Conservation (phyloP, 2,329 filamentous ascomycete genomes). For the Pseudopithomyces maydicus region DNA sequence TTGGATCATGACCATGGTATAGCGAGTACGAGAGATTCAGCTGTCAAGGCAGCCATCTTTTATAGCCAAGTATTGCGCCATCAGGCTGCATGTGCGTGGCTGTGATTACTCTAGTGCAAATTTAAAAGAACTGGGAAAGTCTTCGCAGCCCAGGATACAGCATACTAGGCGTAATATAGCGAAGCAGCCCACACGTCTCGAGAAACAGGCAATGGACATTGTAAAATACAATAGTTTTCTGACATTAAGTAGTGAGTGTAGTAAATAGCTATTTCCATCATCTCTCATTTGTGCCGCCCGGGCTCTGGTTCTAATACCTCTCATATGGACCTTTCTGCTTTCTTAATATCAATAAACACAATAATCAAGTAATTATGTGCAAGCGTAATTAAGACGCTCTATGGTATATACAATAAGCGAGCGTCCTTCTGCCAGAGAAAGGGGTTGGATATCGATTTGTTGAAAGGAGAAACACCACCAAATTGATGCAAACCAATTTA, state of each 20-base stretch:
- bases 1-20: neutral
- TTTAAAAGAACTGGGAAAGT: constrained; percentile 3
- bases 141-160: neutral
- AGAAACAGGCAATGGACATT: too few relatives aligned
- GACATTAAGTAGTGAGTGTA: constrained; percentile 9
- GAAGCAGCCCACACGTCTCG: too few relatives aligned
- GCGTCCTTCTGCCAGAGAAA: constrained; percentile 31
- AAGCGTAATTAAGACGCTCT: constrained; percentile 24
- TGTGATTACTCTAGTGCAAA: neutral
- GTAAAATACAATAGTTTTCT: too few relatives aligned
- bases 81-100: neutral
- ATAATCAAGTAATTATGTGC: constrained; percentile 13
- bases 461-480: constrained; percentile 5
- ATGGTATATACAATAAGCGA: constrained; percentile 37
- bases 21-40: neutral
- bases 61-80: neutral
- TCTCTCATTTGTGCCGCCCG: constrained; percentile 6
- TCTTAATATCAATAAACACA: constrained; percentile 10
- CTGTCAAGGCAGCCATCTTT: neutral
- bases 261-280: neutral
- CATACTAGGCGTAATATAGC: constrained; percentile 3
- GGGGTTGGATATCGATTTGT: constrained; percentile 6
- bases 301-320: constrained; percentile 18
- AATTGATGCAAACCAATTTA: constrained; percentile 13
- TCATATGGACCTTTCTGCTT: neutral